Evolutionary conservation across 2,329 filamentous ascomycete genomes (phyloP).

Genomic region (Tolypocladium paradoxum): DNA sequence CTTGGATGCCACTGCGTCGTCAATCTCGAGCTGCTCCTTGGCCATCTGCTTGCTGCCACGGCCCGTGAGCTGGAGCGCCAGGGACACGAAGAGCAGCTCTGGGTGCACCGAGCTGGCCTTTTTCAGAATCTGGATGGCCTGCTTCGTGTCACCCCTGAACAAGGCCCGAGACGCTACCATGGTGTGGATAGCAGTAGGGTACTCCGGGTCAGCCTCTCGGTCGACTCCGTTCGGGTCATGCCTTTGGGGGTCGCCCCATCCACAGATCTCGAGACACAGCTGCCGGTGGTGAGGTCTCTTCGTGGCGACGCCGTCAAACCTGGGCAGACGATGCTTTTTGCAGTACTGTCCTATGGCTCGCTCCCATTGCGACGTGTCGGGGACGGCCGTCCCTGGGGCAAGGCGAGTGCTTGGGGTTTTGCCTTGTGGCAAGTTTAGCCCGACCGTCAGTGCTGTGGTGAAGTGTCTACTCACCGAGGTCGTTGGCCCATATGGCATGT

Average conservation of each 20-base stretch:
- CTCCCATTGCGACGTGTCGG: constrained; percentile 46
- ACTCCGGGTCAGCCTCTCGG: constrained; percentile 31
- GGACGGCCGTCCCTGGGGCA: constrained; percentile 29
- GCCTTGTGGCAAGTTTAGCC: constrained; percentile 24
- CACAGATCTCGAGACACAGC: constrained; percentile 64
- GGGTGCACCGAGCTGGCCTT: constrained; percentile 51
- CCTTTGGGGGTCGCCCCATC: constrained; percentile 52
- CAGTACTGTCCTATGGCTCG: constrained; percentile 53
- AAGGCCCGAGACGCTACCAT: constrained; percentile 68
- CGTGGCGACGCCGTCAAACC: constrained; percentile 53
- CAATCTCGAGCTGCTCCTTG: constrained; percentile 45
- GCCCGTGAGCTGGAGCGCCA: constrained; percentile 54
- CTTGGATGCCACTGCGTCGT: constrained; percentile 48
- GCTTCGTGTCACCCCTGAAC: constrained; percentile 58
- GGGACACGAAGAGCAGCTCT: constrained; percentile 57
- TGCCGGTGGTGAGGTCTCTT: constrained; percentile 60
- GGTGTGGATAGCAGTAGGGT: constrained; percentile 49
- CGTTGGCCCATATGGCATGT: constrained; percentile 59
- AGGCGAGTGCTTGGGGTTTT: constrained; percentile 37
- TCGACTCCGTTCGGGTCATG: constrained; percentile 33
- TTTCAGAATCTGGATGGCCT: constrained; percentile 61
- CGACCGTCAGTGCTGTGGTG: not conserved
- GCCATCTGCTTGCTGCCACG: constrained; percentile 32
- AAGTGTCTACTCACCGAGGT: constrained; percentile 40
- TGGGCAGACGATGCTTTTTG: constrained; percentile 48